phyloP scores from a whole-genome alignment of 306 rosid genomes.

The Fragaria nilgerrensis region DNA sequence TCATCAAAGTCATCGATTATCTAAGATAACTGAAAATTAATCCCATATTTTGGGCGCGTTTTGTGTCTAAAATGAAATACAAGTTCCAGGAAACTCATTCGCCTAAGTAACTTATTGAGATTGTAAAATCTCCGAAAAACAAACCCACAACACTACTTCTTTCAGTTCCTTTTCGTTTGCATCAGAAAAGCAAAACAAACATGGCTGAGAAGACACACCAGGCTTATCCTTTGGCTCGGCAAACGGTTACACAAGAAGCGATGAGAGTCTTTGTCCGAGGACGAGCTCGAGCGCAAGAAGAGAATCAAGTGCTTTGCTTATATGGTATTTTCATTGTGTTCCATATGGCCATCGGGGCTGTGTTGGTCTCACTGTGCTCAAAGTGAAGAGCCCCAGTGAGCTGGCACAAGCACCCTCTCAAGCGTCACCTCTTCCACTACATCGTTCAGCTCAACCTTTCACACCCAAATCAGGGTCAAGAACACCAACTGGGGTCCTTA shows the following conservation, averaged over 20 bases:
- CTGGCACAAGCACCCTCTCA: neutral
- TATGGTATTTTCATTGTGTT: constrained; percentile 22
- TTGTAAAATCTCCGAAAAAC: neutral
- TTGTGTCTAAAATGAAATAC: too few relatives aligned
- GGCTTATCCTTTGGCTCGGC: constrained; percentile 26
- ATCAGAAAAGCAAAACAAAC: constrained; percentile 2
- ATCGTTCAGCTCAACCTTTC: neutral
- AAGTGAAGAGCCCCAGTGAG: neutral
- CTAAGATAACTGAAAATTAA: constrained; percentile 10
- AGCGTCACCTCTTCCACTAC: neutral
- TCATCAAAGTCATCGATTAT: neutral
- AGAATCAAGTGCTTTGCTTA: constrained; percentile 16
- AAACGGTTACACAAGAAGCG: constrained; percentile 22
- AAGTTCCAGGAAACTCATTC: too few relatives aligned
- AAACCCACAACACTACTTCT: neutral
- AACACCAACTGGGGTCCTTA: constrained; percentile 16
- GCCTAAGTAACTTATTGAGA: too few relatives aligned
- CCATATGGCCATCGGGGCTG: constrained; percentile 13
- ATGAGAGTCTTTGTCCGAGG: constrained; percentile 15
- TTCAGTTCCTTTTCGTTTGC: neutral
- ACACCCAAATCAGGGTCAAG: constrained; percentile 9
- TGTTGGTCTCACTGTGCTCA: neutral
- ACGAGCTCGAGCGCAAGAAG: constrained; percentile 21
- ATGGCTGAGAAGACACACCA: constrained; percentile 29
- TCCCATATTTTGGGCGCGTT: neutral